Conservation (phyloP, 2,329 filamentous ascomycete species). For the Dothistroma septosporum region DNA sequence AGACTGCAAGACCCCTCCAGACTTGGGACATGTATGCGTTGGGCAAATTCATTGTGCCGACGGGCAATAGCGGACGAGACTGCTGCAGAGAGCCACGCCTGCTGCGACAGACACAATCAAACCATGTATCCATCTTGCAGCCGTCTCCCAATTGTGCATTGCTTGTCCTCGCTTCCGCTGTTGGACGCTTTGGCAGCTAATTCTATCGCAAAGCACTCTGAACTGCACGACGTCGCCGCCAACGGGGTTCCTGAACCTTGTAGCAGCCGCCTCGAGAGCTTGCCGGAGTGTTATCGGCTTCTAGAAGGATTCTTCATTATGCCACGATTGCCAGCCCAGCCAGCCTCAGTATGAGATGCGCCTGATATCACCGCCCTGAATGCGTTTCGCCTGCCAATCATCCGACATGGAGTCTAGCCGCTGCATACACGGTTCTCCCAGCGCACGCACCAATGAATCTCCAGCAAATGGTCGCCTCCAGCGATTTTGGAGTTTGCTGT, state of each 20-base stretch:
- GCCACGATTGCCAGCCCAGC: background rate
- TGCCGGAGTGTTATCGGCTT: background rate
- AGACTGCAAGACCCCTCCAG: background rate
- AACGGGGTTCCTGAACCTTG: background rate
- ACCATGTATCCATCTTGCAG: background rate
- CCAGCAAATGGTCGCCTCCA: background rate
- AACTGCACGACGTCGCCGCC: background rate
- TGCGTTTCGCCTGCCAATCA: background rate
- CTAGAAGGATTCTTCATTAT: background rate
- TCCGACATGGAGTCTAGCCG: background rate
- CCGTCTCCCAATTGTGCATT: background rate
- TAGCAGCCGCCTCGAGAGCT: background rate
- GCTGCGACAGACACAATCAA: background rate
- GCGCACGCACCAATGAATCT: background rate
- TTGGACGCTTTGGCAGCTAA: background rate
- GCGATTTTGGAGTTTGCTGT: background rate
- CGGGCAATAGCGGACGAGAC: background rate
- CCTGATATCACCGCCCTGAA: background rate
- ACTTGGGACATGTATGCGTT: background rate
- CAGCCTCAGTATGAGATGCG: background rate
- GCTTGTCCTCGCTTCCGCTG: background rate
- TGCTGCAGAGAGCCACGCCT: background rate
- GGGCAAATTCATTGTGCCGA: background rate
- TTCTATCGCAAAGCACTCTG: too few relatives aligned
- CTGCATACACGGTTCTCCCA: background rate